These are phyloP conservation scores for Globisporangium canariense DNA, from an alignment of 352 stramenopile genomes.

Conservation along the genomic window DNA sequence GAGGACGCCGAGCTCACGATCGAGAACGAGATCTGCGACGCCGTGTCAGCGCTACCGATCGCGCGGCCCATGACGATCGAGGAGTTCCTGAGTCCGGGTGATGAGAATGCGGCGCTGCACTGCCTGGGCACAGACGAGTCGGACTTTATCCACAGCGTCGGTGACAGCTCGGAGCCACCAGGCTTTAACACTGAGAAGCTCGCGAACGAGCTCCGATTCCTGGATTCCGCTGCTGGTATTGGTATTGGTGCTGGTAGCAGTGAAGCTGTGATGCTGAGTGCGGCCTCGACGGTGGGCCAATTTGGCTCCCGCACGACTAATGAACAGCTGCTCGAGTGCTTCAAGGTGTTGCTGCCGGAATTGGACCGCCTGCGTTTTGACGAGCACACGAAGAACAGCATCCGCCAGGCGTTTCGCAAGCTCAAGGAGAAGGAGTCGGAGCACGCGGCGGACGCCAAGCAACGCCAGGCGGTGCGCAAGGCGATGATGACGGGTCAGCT, in stretches of 20 bases:
- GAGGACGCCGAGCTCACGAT: slow-evolving; percentile 39
- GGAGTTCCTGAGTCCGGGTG: slow-evolving; percentile 43
- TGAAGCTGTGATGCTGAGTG: neutral
- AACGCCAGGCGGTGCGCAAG: slow-evolving; percentile 11
- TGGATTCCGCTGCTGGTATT: neutral
- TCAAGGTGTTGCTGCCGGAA: slow-evolving; percentile 47
- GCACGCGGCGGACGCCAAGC: slow-evolving; percentile 7
- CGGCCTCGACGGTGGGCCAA: neutral
- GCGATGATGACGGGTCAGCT: slow-evolving; percentile 2
- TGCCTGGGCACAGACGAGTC: slow-evolving; percentile 39
- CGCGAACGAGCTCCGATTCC: slow-evolving; percentile 1
- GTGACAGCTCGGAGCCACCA: neutral
- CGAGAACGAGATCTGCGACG: slow-evolving; percentile 47
- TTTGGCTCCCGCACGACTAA: slow-evolving; percentile 28
- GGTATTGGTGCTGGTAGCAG: neutral
- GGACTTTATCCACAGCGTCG: slow-evolving; percentile 35
- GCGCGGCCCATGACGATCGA: slow-evolving; percentile 41
- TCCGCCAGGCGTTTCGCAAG: slow-evolving; percentile 44
- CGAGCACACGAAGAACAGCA: slow-evolving; percentile 57
- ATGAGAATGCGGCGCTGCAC: slow-evolving; percentile 42
- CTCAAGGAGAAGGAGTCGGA: slow-evolving; percentile 31
- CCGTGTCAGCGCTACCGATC: slow-evolving; percentile 35
- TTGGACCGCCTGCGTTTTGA: slow-evolving; percentile 53
- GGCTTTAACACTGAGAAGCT: neutral
- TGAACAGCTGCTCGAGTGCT: slow-evolving; percentile 45